phyloP scores from a whole-genome alignment of 2,329 filamentous ascomycete genomes.

The Zymoseptoria tritici region DNA sequence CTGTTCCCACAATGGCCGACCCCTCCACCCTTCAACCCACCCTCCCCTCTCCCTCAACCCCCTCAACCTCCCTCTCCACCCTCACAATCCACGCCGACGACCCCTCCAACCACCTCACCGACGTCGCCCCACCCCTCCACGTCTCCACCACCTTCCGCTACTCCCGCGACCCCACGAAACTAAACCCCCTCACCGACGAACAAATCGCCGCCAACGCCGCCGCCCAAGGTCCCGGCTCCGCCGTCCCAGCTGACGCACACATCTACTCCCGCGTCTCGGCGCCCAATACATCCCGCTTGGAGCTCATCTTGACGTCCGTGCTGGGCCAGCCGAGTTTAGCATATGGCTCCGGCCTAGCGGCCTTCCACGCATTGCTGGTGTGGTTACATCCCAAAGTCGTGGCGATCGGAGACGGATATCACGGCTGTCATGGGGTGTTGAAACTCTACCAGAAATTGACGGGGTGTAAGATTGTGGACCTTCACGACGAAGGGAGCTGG shows the following conservation, averaged over 20 bases:
- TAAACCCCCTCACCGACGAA: constrained; percentile 35
- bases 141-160: constrained; percentile 90
- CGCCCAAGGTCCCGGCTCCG: constrained; percentile 19
- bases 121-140: constrained; percentile 84
- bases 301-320: constrained; percentile 69
- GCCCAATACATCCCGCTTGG: constrained; percentile 77
- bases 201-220: constrained; percentile 14
- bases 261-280: constrained; percentile 75
- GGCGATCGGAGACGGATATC: constrained; percentile 79
- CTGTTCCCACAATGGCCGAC: too few relatives aligned
- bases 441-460: constrained; percentile 65
- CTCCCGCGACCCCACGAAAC: constrained; percentile 57
- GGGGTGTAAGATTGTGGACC: constrained; percentile 62
- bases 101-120: constrained; percentile 39
- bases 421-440: constrained; percentile 87
- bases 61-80: constrained; percentile 23
- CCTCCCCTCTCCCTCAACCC: too few relatives aligned
- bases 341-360: constrained; percentile 77
- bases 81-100: constrained; percentile 30
- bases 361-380: constrained; percentile 83
- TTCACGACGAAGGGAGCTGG: constrained; percentile 42
- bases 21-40: too few relatives aligned
- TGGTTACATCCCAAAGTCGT: constrained; percentile 75
- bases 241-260: constrained; percentile 54
- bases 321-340: constrained; percentile 63